Evolutionary conservation across 768 basidiomycete species (phyloP), one percentile per base, ranked within the genome.

Genomic region (Pisolithus marmoratus): DNA sequence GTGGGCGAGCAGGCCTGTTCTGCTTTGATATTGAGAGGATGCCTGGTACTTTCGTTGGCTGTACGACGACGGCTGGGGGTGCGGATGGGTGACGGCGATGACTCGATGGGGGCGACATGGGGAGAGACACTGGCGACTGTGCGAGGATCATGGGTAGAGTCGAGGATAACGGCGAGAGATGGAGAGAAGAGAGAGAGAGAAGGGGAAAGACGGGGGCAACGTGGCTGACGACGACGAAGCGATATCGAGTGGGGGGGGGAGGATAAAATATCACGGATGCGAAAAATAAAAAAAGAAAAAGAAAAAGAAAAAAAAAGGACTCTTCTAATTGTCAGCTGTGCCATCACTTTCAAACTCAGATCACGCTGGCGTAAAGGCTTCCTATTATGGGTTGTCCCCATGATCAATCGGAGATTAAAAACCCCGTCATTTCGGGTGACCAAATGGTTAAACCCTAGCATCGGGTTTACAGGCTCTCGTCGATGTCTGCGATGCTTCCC

Each of bases 41-140:
- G 63, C 87, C 87, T 0, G 87, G 87, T 0, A 81, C 86, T 50
- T 77, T 77, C 12, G 87, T 87, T 3, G 87, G 81, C 64, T 86
- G 84, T 4, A 86, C 81, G 54, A 83, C 74, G 60, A 84, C 79
- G 34, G 81, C 75, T 1, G 81, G 79, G 8, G 84, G 83, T 0
- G 87, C 86, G 0, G 87, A 87, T 19, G 86, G 82, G 62, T 82
- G 79, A 49, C 87, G 75, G 54, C 80, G 74, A 65, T 87, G 86
- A 20, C 72, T 64, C 38, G 57, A 54, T 8, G 62, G 60, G 22
- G 60, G 70, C 7, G 63, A 58, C 63, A 67, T 65, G 45, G 67
- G 61, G 34, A 60, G 49, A 1, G 59, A 60, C 0, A 71, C 58
- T 50, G 73, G 74, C 34, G 70, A 69, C 57, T 65, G 76, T 34